Base-by-base conservation (phyloP, 495 filamentous ascomycete species). In the Trichoderma asperelloides region DNA sequence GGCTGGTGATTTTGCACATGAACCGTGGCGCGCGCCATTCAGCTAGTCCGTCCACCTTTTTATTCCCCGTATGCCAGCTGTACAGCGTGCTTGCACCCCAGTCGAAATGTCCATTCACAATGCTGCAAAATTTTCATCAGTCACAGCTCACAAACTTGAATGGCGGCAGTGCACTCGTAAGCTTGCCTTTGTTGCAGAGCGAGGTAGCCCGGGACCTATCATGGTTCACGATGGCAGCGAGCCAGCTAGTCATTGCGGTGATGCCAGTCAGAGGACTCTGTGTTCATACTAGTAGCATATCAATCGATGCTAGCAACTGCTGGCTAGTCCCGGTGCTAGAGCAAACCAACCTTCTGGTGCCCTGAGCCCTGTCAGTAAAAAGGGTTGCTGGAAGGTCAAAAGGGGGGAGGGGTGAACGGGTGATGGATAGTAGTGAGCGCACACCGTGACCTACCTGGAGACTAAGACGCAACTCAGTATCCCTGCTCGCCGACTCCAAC, bases 1-100 rank as follows among this genome's bases (percentile, higher is more conserved):
- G 55, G 55, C 55, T 60, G 55, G 23, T 60, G 55, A 60, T 60
- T 60, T 60, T 30, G 23, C 55, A 60, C 55, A 60, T 60, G 55
- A 60, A 60, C 55, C 55, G 55, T 60, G 55, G 49, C 49, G 55
- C 55, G 55, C 55, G 55, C 55, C 55, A 60, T 60, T 25, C 55
- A 30, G 23, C 55, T 30, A 27, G 55, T 13, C 55, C 55, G 30
- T 60, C 55, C 55, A 60, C 55, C 23, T 60, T 60, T 60, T 60
- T 60, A 60, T 60, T 60, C 25, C 55, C 55, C 55, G 55, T 23
- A 60, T 60, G 55, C 55, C 55, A 60, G 55, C 55, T 60, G 55
- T 60, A 60, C 55, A 60, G 27, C 27, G 55, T 60, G 55, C 55
- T 9, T 60, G 23, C 6, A 15, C 55, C 55, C 55, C 9, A 25